phyloP scores from a whole-genome alignment of 2,329 filamentous ascomycete species.

The Ophiostoma himal-ulmi region DNA sequence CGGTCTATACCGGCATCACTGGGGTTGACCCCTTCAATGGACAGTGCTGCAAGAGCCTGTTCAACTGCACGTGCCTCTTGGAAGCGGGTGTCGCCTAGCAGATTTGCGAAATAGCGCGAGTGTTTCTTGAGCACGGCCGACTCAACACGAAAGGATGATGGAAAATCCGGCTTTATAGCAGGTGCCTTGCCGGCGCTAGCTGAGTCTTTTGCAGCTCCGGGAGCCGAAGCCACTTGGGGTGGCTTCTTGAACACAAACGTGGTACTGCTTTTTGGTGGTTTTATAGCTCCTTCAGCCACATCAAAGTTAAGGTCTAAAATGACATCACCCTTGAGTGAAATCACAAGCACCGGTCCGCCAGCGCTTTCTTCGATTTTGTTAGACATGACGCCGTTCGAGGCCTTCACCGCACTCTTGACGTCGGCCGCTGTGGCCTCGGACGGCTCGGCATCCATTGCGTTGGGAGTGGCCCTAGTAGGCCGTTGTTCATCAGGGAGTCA shows the following conservation, averaged over 20 bases:
- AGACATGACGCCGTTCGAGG: neutral
- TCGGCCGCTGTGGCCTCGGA: conserved; percentile 22
- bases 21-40: conserved; percentile 42
- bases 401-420: conserved; percentile 22
- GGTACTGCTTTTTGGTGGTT: conserved; percentile 1
- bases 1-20: conserved; percentile 42
- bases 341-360: conserved; percentile 35
- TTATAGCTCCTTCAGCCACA: conserved; percentile 39
- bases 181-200: conserved; percentile 18
- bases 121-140: conserved; percentile 50
- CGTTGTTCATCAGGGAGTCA: conserved; percentile 17
- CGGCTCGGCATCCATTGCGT: conserved; percentile 28
- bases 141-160: conserved; percentile 55
- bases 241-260: neutral
- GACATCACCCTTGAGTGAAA: conserved; percentile 56
- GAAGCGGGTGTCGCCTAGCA: conserved; percentile 59
- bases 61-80: conserved; percentile 54
- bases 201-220: conserved; percentile 24
- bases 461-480: conserved; percentile 9
- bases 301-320: conserved; percentile 61
- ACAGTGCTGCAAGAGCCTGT: conserved; percentile 46
- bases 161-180: conserved; percentile 34
- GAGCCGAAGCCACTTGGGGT: conserved; percentile 20
- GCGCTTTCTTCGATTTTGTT: neutral
- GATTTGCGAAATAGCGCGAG: conserved; percentile 64